Base-by-base conservation (phyloP, 208 protist genomes). In the Porcisia deanei region DNA sequence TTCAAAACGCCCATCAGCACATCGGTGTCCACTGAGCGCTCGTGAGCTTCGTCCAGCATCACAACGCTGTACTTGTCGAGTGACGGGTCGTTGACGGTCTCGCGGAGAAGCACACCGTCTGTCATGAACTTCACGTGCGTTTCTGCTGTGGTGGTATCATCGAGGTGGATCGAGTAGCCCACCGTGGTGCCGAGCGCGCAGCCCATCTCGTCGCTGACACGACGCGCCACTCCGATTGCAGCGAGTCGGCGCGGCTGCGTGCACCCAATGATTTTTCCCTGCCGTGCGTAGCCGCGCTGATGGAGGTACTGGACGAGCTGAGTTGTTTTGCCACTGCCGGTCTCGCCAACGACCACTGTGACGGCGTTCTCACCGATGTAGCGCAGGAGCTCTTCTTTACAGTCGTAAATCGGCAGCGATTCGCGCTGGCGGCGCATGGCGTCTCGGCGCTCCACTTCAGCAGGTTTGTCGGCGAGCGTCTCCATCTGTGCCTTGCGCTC, bases 1-100 rank as follows among this genome's bases (percentile, higher is more conserved):
- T 97, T 95, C 52, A 99, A 84, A 53, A 99, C 89, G 16, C 98
- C 98, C 87, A 99, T 98, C 30, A 99, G 85, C 25, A 99, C 96
- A 80, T 99, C 99, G 14, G 99, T 99, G 83, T 99, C 86, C 10
- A 98, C 82, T 18, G 88, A 94, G 2, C 94, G 85, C 81, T 99
- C 99, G 90, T 99, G 99, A 22, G 99, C 99, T 87, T 99, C 99
- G 90, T 99, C 99, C 7, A 99, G 89, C 49, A 99, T 99, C 60
- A 99, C 95, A n/a, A 98, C 92, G 74, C 87, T 97, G 86, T 99
- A 99, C 57, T 63, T 75, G 30, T 76, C 54, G 14, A 99, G 82
- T 20, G 86, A 67, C 2, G 92, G 83, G 80, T 99, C 97, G 12
- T 88, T 78, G 59, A 99, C 87, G 3, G 98, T 81, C 80, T 99